Conservation (phyloP, 305 asterid genomes). For the Fraxinus ornus region DNA sequence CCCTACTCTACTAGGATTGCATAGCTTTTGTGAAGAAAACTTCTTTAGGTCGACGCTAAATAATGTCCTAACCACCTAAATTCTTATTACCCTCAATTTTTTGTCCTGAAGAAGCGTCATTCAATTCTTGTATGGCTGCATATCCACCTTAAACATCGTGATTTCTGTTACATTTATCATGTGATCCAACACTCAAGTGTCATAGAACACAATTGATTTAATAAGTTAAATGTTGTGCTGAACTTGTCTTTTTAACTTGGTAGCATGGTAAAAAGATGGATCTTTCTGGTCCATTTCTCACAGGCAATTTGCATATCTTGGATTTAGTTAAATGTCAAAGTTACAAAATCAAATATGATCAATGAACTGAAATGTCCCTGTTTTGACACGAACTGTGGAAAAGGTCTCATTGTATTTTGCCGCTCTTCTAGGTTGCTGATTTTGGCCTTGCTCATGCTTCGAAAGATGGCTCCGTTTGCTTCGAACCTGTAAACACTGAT, state of each 20-base stretch:
- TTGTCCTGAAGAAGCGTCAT: background rate
- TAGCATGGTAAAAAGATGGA: background rate
- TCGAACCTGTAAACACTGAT: slow-evolving; percentile 86
- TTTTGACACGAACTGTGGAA: background rate
- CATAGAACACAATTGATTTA: background rate
- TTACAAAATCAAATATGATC: background rate
- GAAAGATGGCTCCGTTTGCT: slow-evolving; percentile 85
- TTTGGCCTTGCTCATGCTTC: slow-evolving; percentile 97
- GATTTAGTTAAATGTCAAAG: background rate
- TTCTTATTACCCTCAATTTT: background rate
- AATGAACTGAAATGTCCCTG: background rate
- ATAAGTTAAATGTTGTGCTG: background rate
- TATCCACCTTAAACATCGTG: background rate
- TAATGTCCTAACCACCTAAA: background rate
- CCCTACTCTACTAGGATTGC: background rate
- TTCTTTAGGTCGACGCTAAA: background rate
- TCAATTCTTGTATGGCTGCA: background rate
- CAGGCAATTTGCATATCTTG: background rate
- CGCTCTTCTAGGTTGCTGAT: slow-evolving; percentile 77
- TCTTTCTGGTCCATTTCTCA: background rate
- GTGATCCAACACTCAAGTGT: background rate
- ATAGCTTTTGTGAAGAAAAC: background rate
- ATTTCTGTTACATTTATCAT: background rate
- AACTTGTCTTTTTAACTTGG: background rate
- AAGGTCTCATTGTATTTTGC: background rate